Conservation (phyloP, 1,284 basidiomycete genomes). For the Trichosporon sp. region DNA sequence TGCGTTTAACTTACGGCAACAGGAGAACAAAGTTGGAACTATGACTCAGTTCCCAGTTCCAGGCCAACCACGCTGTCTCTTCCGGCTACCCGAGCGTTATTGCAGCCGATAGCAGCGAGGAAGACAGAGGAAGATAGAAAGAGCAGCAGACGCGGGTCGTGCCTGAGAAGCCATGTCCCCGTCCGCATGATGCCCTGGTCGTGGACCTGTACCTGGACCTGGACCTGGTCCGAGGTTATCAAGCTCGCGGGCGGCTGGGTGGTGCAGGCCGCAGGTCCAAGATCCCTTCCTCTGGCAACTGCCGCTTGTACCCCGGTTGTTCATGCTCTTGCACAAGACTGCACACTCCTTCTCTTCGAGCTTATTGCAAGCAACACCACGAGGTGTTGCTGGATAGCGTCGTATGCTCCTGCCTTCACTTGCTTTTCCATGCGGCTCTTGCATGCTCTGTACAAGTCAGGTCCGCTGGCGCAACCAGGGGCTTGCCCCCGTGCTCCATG, state of each 20-base stretch:
- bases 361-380: background rate
- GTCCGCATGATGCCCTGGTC: background rate
- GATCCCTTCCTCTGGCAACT: too few relatives aligned
- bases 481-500: background rate
- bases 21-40: background rate
- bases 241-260: too few relatives aligned
- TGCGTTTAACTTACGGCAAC: conserved; percentile 1
- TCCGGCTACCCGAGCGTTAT: too few relatives aligned
- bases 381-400: background rate
- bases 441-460: background rate
- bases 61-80: too few relatives aligned
- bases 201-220: too few relatives aligned
- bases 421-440: too few relatives aligned
- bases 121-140: background rate
- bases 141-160: background rate
- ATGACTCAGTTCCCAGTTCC: background rate
- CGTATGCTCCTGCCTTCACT: background rate
- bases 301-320: background rate
- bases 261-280: background rate
- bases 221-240: background rate
- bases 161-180: background rate
- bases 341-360: background rate
- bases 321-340: background rate
- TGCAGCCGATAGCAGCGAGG: too few relatives aligned
- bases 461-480: background rate